A percentile compares a stretch with the other conserved stretches of the same genome.
phyloP scores from a whole-genome alignment of 768 basidiomycete species.

The Pleurotus pulmonarius region DNA sequence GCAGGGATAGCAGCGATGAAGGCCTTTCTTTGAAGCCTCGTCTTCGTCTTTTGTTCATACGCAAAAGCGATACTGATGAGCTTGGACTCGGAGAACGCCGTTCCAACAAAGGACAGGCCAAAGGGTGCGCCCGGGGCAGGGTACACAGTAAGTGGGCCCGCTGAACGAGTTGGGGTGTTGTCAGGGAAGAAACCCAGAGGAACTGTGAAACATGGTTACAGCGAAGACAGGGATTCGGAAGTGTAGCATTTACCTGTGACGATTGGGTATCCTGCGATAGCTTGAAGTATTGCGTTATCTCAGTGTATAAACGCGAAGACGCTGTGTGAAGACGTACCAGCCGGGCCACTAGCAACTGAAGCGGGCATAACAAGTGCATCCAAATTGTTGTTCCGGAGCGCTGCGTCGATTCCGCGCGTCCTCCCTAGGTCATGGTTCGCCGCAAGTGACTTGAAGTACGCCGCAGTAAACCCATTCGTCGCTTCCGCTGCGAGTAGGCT shows the following conservation, averaged over 20 bases:
- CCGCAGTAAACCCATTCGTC: conserved; percentile 37
- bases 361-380: conserved; percentile 53
- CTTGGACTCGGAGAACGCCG: conserved; percentile 56
- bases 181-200: conserved; percentile 59
- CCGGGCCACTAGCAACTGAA: conserved; percentile 33
- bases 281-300: conserved; percentile 23
- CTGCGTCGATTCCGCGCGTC: conserved; percentile 51
- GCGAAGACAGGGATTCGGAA: not conserved
- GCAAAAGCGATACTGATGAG: conserved; percentile 59
- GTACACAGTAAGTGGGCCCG: conserved; percentile 38
- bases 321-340: conserved; percentile 22
- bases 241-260: not conserved
- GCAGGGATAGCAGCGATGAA: conserved; percentile 51
- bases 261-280: conserved; percentile 61
- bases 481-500: conserved; percentile 36
- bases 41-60: conserved; percentile 62
- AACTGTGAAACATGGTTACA: conserved; percentile 25
- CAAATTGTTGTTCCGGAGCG: conserved; percentile 39
- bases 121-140: conserved; percentile 58
- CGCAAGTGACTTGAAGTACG: conserved; percentile 40
- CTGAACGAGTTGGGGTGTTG: conserved; percentile 33
- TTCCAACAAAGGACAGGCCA: conserved; percentile 59
- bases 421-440: conserved; percentile 44
- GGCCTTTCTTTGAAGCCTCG: conserved; percentile 43
- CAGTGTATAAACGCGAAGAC: not conserved